Percentiles rank a stretch among this genome's conserved stretches.
Conservation (phyloP, 2,329 filamentous ascomycete species). For the Celoporthe dispersa region DNA sequence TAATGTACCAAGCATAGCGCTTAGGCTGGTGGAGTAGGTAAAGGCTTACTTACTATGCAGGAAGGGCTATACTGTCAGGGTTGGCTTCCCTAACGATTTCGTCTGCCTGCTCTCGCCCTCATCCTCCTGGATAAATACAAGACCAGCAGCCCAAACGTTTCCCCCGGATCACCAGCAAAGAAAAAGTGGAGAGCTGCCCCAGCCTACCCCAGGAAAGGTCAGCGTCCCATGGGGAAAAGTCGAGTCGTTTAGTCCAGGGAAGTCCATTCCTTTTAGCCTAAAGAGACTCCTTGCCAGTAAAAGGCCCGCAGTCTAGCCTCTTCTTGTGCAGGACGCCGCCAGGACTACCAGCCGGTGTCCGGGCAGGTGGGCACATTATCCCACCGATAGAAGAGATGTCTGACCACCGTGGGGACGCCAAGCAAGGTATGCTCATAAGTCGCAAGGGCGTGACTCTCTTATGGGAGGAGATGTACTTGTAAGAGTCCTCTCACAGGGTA, state of each 20-base stretch:
- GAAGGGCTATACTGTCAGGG: not conserved
- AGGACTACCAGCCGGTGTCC: not conserved
- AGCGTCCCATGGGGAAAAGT: conserved; percentile 9
- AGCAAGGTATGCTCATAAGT: not conserved
- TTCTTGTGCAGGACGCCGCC: not conserved
- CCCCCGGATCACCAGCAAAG: conserved; percentile 5
- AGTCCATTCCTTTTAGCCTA: conserved; percentile 5
- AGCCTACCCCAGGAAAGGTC: conserved; percentile 1
- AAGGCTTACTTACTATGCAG: not conserved
- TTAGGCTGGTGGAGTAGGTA: not conserved
- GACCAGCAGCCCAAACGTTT: not conserved
- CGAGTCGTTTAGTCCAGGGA: not conserved
- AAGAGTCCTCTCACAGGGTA: not conserved
- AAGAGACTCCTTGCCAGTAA: not conserved
- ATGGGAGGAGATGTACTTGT: not conserved
- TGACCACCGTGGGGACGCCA: not conserved
- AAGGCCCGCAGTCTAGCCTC: not conserved
- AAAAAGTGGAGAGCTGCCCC: conserved; percentile 3
- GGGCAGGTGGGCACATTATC: not conserved
- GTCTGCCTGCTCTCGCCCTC: not conserved
- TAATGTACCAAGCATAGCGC: not conserved
- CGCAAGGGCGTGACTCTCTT: not conserved
- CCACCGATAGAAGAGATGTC: not conserved
- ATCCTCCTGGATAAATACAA: conserved; percentile 5
- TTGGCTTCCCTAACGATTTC: not conserved